Percentiles rank a stretch among this genome's conserved stretches.
These are phyloP conservation scores for Sphagnum tenellum DNA, from an alignment of 225 moss, liverwort and hornwort species.

Conservation along the genomic window DNA sequence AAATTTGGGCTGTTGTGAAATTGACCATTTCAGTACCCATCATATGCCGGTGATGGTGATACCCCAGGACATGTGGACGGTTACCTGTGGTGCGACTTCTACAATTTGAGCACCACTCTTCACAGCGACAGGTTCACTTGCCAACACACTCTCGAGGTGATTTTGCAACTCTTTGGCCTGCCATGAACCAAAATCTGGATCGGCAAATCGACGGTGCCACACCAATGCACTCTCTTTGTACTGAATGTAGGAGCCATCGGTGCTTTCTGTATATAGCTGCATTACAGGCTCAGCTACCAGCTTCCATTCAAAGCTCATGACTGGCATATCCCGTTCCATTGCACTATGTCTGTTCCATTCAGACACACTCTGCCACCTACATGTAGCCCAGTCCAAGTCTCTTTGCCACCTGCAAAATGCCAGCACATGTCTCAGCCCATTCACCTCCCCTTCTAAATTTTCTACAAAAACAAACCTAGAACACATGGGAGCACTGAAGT, in stretches of 20 bases:
- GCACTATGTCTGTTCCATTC: too few species aligned
- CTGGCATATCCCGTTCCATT: conserved; percentile 9
- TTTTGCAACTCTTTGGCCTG: conserved; percentile 50
- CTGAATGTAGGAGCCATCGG: conserved; percentile 46
- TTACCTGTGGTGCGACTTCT: conserved; percentile 56
- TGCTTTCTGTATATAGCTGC: conserved; percentile 36
- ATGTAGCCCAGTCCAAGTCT: conserved; percentile 33
- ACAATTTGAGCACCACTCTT: conserved; percentile 56
- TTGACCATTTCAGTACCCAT: background rate
- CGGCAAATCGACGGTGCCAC: conserved; percentile 47
- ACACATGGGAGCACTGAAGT: too few species aligned
- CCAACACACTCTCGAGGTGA: conserved; percentile 51
- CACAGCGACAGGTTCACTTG: conserved; percentile 44
- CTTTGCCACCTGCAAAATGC: conserved; percentile 26
- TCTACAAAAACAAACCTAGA: too few species aligned
- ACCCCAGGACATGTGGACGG: too few species aligned
- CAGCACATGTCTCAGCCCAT: background rate
- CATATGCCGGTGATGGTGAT: background rate
- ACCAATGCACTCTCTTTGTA: conserved; percentile 49
- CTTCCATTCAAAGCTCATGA: conserved; percentile 51
- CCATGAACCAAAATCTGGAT: conserved; percentile 56
- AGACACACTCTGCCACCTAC: background rate
- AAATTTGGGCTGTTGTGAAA: too few species aligned
- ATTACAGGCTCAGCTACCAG: conserved; percentile 40
- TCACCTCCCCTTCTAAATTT: too few species aligned